Percentiles rank a stretch among this genome's conserved stretches.
Conservation (phyloP, 1,139 yeast genomes). For the Protomyces inouyei region DNA sequence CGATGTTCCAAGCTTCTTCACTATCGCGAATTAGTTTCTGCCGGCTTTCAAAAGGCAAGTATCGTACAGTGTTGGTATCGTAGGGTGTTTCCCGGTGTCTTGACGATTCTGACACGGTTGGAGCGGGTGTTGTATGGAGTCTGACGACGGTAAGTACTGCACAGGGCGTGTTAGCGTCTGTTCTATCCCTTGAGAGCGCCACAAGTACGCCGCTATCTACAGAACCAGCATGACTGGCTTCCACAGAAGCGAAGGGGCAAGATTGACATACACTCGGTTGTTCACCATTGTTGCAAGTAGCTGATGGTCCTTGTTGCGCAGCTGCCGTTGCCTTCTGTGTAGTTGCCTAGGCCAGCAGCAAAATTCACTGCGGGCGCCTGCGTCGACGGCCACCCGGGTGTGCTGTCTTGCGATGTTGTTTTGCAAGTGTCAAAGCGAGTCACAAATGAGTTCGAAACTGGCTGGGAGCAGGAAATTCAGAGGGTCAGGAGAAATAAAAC, state of each 20-base stretch:
- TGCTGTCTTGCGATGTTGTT: no score
- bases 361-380: no score
- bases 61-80: constrained; percentile 74
- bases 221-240: no score
- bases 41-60: constrained; percentile 32
- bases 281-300: neutral
- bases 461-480: no score
- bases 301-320: no score
- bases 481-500: no score
- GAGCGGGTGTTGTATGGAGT: constrained; percentile 59
- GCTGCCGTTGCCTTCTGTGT: no score
- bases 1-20: constrained; percentile 90
- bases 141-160: constrained; percentile 65
- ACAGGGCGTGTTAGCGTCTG: neutral
- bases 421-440: no score
- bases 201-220: neutral
- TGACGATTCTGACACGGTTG: constrained; percentile 97
- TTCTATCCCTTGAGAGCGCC: neutral
- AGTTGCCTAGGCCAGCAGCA: no score
- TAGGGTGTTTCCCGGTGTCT: constrained; percentile 99
- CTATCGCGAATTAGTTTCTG: neutral
- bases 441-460: no score
- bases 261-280: neutral
- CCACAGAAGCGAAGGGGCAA: neutral
- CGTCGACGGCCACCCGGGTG: no score